Evolutionary conservation across 73 alveolate genomes (phyloP), one percentile per base, ranked within the genome.

Genomic region (Paramecium sonneborni): DNA sequence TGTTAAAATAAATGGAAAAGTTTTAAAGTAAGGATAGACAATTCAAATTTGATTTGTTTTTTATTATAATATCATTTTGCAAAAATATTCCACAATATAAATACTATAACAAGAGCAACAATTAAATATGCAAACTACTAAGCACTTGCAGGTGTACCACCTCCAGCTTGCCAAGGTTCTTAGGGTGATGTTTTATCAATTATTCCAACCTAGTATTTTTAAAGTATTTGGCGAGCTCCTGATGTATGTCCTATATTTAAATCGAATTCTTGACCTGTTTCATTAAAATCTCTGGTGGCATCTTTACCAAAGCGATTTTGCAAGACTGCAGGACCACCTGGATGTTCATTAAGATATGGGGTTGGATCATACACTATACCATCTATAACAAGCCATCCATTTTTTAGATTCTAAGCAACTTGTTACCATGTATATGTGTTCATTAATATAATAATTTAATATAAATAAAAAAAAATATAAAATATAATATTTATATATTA

Each of bases 361-460:
- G 85, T 43, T 30, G 94, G 82, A 44, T 88, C 39, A 48, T 43
- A 70, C 1, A 88, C 82, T 24, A 69, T 23, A 35, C 84, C 87
- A 4, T 88, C 87, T 23, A 88, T 67, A 21, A 88, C 94, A 39
- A 88, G 76, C 94, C 94, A 88, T 37, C 84, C 56, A 48, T 70
- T 82, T 38, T 46, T 82, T 70, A 37, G 55, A 70, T 76, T 70
- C 43, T 88, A 24, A 0, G 57, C 90, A 23, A 79, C 56, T 79
- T 79, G 43, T 23, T 38, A 14, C 90, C 86, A 72, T 35, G 62
- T 72, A 52, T 52, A n/a, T 18, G 15, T 52, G 12, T 30, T 52
- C 32, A 21, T 52, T 52, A 52, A 18, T n/a, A 15, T 18, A 52
- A n/a, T n/a, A n/a, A n/a, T n/a, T n/a, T n/a, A n/a, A n/a, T n/a